Evolutionary conservation across 768 basidiomycete genomes (phyloP).

Genomic region (Russula sp.): DNA sequence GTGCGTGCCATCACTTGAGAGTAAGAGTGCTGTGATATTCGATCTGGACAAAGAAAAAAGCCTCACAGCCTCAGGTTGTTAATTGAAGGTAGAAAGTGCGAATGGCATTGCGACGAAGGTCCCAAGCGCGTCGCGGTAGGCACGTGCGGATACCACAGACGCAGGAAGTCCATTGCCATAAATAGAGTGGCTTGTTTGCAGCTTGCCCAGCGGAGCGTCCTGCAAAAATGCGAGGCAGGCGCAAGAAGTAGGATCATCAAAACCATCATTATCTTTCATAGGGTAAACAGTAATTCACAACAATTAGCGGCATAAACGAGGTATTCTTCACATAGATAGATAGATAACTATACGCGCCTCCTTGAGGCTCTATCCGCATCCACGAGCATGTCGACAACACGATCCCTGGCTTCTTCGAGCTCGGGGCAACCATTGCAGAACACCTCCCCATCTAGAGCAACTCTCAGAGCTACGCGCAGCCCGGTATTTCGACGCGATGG

Average conservation of each 20-base stretch:
- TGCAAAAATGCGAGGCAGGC: not conserved
- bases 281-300: constrained; percentile 6
- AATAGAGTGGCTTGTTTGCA: not conserved
- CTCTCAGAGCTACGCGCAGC: constrained; percentile 47
- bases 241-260: not conserved
- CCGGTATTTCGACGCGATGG: constrained; percentile 42
- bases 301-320: constrained; percentile 13
- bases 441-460: constrained; percentile 52
- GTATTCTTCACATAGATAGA: constrained; percentile 27
- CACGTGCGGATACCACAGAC: constrained; percentile 10
- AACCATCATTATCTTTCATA: not conserved
- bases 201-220: too few relatives aligned
- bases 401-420: constrained; percentile 73
- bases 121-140: constrained; percentile 3
- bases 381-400: constrained; percentile 69
- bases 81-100: not conserved
- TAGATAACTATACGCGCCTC: constrained; percentile 25
- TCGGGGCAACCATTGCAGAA: constrained; percentile 41
- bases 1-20: constrained; percentile 25
- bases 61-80: not conserved
- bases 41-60: not conserved
- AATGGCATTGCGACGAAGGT: not conserved
- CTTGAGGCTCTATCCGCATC: constrained; percentile 31
- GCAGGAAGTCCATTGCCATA: too few relatives aligned
- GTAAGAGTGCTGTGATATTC: not conserved